Base-by-base conservation (phyloP, 495 filamentous ascomycete genomes). In the Elaphomyces granulatus region DNA sequence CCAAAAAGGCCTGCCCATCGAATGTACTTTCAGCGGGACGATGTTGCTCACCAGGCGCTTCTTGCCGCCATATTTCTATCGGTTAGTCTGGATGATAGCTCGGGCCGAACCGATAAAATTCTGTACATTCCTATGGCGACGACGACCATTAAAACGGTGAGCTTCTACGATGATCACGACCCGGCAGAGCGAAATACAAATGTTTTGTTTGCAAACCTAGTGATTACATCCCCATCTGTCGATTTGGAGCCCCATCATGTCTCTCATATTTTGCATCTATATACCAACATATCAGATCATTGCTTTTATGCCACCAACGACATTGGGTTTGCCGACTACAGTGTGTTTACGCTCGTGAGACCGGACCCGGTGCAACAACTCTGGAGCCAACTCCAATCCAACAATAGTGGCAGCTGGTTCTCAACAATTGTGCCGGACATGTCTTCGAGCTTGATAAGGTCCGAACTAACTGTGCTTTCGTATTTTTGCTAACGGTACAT, bases 121-220 rank as follows among this genome's bases (percentile, higher is more conserved):
- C 66, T 92, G 12, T 96, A 96, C 55, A 77, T 99, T 20, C 90
- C 90, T 0, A 99, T 99, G 92, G 83, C 88, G 18, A 99, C 90
- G 3, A 92, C 86, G 16, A 99, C 90, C 0, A 76, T 94, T 20
- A 84, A 85, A 45, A 93, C 83, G 0, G 78, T 99, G 9, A 80
- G 85, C 56, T 71, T 83, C 16, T 77, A 76, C 12, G 74, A 81
- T 39, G 77, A 81, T 16, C 73, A 70, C 42, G 80, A 81, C 45
- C 76, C 79, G 2, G 79, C 81, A 49, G 85, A 96, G 50, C 75
- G 87, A 32, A 99, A 99, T 49, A 81, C 83, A 12, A 99, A 99
- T 53, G 86, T 99, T 21, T 69, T 99, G 0, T 95, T 93, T 51
- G 88, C 87, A 8, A 96, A 96, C 49, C 72, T 93, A 6, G 90